Base-by-base conservation (phyloP, 2,329 filamentous ascomycete genomes). In the Diplodia intermedia region DNA sequence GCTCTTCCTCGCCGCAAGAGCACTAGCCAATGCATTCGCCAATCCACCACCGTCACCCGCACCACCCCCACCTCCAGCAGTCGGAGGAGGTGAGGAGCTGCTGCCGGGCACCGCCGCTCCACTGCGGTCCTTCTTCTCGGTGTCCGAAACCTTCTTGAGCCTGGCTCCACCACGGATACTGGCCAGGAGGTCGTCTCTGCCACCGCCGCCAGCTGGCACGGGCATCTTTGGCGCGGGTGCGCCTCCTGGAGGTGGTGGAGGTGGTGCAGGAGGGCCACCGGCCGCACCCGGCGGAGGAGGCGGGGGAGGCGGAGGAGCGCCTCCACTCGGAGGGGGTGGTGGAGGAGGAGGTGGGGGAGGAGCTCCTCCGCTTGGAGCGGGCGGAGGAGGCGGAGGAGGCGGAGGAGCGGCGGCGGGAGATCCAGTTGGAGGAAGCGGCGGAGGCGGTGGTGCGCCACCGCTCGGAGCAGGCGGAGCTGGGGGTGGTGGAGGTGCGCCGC, bases 1-100 rank as follows among this genome's bases (percentile, higher is more conserved):
- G 80, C 93, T 89, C 84, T 97, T 97, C 79, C 94, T 86, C 82
- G 88, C 90, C 69, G 92, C 92, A 73, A 97, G 82, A 57, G 93
- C 94, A 81, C 91, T 92, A 26, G 93, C 92, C 86, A 97, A 76
- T 55, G 82, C 82, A 14, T 81, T 82, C 67, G 82, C 83, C 72
- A 85, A 70, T 15, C 79, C 79, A 12, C 62, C 66, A 36, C 33
- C 33, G 33, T 78, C 77, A 26, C 71, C 75, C 3, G 78, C 53
- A 57, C 73, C 75, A 40, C 74, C 82, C 54, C 80, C 81, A 68
- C 79, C 79, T 54, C 75, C 78, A 12, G 87, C 86, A 20, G 83
- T 85, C 53, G 85, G 85, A 60, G 83, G 69, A 38, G 76, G 62
- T 38, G 54, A 38, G 15, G 76, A 69, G 50, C 78, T 78, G 29